Evolutionary conservation across 495 filamentous ascomycete species (phyloP), one percentile per base, ranked within the genome.

Genomic region (Penicillium paradoxum): DNA sequence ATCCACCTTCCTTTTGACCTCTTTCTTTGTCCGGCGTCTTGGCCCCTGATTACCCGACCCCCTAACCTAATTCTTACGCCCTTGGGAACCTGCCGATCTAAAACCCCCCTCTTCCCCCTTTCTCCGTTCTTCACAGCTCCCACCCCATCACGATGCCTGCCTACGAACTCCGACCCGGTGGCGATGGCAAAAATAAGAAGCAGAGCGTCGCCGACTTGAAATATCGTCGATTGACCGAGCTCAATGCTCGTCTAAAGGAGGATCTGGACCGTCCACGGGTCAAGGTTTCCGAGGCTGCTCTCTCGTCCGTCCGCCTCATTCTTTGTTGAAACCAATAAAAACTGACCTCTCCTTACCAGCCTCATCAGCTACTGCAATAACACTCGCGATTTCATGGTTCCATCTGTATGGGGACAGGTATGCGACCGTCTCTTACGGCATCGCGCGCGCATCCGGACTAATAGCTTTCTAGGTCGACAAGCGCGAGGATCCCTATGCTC

Each of bases 131-230:
- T 13, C 41, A 45, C 52, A 45, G 30, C 32, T 37, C 41, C 18
- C 40, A 18, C 56, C 49, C n/a, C 37, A 10, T 41, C 61, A 79
- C 66, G 45, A 78, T 79, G 70, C 62, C 77, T 46, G 58, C 73
- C 41, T 82, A 81, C 66, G 79, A 81, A 67, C 72, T 82, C 56
- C 77, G 79, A 66, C 72, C 79, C 10, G 79, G 78, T 25, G 79
- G 78, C 49, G 78, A 81, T 68, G 86, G 91, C 65, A 93, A 87
- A 80, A 95, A 91, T 77, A 97, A 95, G 82, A 97, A 96, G 79
- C 95, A 98, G 73, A 95, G 89, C 71, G 96, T 97, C 84, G 95
- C 93, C 44, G 93, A 97, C 73, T 82, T 97, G 50, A 98, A 97
- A 77, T 83, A 97, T 59, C 87, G 93, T 57, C 88, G 95, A 39